These are phyloP conservation scores for Sporothrix globosa DNA, from an alignment of 2,329 filamentous ascomycete genomes.

Conservation along the genomic window DNA sequence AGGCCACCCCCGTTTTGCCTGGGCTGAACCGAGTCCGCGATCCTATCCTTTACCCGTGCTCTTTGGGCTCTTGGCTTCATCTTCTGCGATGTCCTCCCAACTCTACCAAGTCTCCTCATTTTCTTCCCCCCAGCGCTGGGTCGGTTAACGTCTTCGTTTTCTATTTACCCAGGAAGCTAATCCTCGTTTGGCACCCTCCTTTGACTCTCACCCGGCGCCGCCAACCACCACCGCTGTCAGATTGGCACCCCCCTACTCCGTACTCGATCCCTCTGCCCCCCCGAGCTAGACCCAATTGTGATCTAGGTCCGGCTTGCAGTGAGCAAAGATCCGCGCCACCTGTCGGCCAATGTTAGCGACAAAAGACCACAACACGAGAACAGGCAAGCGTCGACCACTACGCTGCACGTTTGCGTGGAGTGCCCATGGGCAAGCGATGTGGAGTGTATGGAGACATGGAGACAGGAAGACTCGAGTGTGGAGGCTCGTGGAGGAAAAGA, in stretches of 20 bases:
- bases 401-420: neutral
- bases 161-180: conserved; percentile 12
- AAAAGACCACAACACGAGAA: neutral
- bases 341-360: neutral
- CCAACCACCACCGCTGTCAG: neutral
- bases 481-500: neutral
- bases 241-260: neutral
- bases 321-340: conserved; percentile 5
- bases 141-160: neutral
- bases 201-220: neutral
- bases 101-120: neutral
- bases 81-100: neutral
- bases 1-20: neutral
- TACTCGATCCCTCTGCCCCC: neutral
- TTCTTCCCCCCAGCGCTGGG: neutral
- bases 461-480: neutral
- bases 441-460: neutral
- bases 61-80: too few relatives aligned
- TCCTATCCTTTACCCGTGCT: neutral
- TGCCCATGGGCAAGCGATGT: neutral
- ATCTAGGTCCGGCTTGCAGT: conserved; percentile 26
- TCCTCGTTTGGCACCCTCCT: neutral
- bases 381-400: neutral
- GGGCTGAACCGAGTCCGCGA: neutral
- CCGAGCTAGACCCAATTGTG: conserved; percentile 22